phyloP scores from a whole-genome alignment of 768 basidiomycete genomes.

The Rhodosporidiobolus sp. region DNA sequence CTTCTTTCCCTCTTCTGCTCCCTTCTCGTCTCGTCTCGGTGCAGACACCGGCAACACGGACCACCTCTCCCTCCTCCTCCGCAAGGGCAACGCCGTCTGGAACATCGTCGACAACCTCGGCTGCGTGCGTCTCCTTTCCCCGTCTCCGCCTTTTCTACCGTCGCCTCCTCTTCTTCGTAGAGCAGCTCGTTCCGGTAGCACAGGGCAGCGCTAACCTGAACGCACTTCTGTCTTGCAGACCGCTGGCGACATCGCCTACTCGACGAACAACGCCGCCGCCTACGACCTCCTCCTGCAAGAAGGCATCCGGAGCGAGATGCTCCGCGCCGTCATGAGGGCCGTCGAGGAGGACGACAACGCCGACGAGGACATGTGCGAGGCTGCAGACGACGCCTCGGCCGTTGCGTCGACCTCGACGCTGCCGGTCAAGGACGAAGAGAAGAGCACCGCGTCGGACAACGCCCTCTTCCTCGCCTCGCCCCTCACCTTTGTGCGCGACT shows the following conservation, averaged over 20 bases:
- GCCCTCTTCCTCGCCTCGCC: conserved; percentile 65
- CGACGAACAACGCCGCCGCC: conserved; percentile 69
- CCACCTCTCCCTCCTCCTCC: conserved; percentile 66
- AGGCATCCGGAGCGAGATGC: conserved; percentile 80
- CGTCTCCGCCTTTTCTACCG: neutral
- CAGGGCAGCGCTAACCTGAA: conserved; percentile 11
- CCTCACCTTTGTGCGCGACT: conserved; percentile 67
- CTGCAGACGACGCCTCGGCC: neutral
- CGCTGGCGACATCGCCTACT: conserved; percentile 84
- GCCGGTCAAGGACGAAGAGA: conserved; percentile 47
- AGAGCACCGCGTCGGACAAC: conserved; percentile 37
- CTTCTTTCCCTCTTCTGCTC: neutral
- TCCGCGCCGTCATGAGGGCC: conserved; percentile 36
- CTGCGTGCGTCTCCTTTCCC: conserved; percentile 27
- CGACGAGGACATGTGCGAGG: neutral
- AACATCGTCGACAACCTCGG: conserved; percentile 56
- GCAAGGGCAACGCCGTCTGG: conserved; percentile 79
- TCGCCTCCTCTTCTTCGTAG: neutral
- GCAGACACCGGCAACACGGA: conserved; percentile 62
- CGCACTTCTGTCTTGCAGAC: conserved; percentile 58
- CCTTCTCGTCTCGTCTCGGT: neutral
- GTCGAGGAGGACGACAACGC: conserved; percentile 12
- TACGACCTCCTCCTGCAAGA: conserved; percentile 84
- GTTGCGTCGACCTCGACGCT: conserved; percentile 18
- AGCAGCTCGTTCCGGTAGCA: neutral